Conservation (phyloP, 257 asterid species). For the Nicotiana attenuata region DNA sequence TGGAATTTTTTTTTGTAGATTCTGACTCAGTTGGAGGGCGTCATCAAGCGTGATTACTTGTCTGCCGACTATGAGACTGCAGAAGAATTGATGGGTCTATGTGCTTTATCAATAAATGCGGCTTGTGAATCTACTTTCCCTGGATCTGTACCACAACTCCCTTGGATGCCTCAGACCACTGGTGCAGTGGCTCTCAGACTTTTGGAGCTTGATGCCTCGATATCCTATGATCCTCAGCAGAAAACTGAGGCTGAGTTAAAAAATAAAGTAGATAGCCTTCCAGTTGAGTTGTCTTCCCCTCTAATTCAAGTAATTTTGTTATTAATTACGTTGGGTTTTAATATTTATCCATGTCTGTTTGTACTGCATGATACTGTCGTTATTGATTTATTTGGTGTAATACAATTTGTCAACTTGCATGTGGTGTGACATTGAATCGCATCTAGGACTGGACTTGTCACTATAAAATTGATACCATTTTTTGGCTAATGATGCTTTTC, state of each 20-base stretch:
- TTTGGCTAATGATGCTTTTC: not conserved
- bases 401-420: not conserved
- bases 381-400: not conserved
- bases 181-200: conserved; percentile 88
- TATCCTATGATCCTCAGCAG: conserved; percentile 49
- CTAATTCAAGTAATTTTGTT: not conserved
- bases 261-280: conserved; percentile 49
- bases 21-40: conserved; percentile 70
- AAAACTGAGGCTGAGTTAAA: conserved; percentile 45
- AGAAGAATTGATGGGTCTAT: conserved; percentile 58
- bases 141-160: conserved; percentile 54
- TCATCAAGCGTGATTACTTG: conserved; percentile 61
- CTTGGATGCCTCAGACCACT: conserved; percentile 90
- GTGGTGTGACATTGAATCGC: not conserved
- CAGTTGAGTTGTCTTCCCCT: conserved; percentile 55
- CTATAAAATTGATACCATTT: not conserved
- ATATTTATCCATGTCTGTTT: not conserved
- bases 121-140: conserved; percentile 27
- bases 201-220: conserved; percentile 82
- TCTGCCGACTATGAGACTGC: conserved; percentile 81
- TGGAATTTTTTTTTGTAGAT: conserved; percentile 32
- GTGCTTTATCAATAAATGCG: conserved; percentile 39
- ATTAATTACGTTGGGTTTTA: not conserved
- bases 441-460: not conserved
- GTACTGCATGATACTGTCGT: not conserved